Evolutionary conservation across 495 filamentous ascomycete genomes (phyloP), one percentile per base, ranked within the genome.

Genomic region (Podospora anserina): DNA sequence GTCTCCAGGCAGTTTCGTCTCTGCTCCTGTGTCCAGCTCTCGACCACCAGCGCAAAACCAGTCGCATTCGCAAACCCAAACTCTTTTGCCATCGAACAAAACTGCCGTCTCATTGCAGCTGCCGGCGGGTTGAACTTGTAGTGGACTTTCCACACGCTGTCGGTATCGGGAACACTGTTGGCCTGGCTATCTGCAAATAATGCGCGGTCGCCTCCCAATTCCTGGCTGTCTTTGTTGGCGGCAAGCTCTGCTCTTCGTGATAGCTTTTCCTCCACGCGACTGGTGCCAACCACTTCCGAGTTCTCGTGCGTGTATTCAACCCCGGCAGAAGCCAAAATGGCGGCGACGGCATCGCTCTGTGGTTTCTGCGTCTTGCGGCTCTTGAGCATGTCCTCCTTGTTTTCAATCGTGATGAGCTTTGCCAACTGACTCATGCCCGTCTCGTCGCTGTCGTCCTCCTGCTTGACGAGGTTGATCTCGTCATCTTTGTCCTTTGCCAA

Each of bases 301-400:
- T 99, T 99, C 68, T 97, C 90, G 74, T 99, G 95, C 11, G 92
- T 96, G 77, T 99, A 99, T 77, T 95, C 89, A 16, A 99, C 94
- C 6, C 96, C 95, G 2, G 92, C 94, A 32, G 87, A 84, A 7
- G 93, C 88, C 5, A 99, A 87, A 72, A 99, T 98, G 20, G 92
- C 95, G 69, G 93, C 90, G 32, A 99, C 85, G 4, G 93, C 87
- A 73, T 97, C 93, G 69, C 84, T 85, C 67, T 88, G 86, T 1
- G 79, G 70, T 69, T 81, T 82, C 60, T 61, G 68, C 63, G 53
- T 53, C 9, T 30, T 55, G 5, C 27, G 32, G 4, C 53, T 16
- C 6, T 78, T 39, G 67, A 76, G 59, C 16, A 78, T 72, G 30
- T 78, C 76, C 64, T 79, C 79, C 34, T 73, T 79, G 28, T 81